Base-by-base conservation (phyloP, 2,329 filamentous ascomycete genomes). In the Colletotrichum euphorbiae region DNA sequence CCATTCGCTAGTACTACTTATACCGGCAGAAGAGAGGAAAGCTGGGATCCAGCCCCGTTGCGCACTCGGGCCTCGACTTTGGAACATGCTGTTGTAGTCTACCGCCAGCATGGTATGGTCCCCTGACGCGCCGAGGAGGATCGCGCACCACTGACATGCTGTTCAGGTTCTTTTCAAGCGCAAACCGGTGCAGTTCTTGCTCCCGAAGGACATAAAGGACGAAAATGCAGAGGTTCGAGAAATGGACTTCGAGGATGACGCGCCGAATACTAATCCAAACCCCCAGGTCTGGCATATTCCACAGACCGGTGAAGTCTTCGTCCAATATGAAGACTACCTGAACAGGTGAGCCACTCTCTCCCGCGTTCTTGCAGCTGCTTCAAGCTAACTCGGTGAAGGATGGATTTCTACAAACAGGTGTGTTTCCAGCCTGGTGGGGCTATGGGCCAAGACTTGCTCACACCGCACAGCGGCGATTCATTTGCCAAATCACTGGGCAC, bases 331-430 rank as follows among this genome's bases (percentile, higher is more conserved):
- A 75, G 89, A 91, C 46, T 99, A 97, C 80, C 81, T 98, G 40
- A 86, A 88, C 73, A 89, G 94, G 93, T 95, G 84, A 78, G 90
- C 60, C 59, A 52, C 55, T 15, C 54, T 11, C 67, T 54, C 8
- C 31, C 33, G 15, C 31, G 46, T 33, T 59, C 19, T 28, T 56
- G 8, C 9, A 9, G 24, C 19, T 31, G 45, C 21, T 40, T 38
- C 13, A 19, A 54, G 60, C 79, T 82, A 75, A 81, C 77, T 69
- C 72, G 60, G 50, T 33, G 31, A 73, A 97, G 93, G 67, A 91
- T 94, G 86, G 94, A 98, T 78, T 98, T 97, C 77, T 97, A 97
- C 78, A 94, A 92, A 73, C 93, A 97, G 88, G 93, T 93, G 83
- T 74, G 86, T 75, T 71, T 54, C 54, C 17, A 43, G 50, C 21